These are phyloP conservation scores for Fusarium secorum DNA, from an alignment of 2,329 filamentous ascomycete genomes.

Conservation along the genomic window DNA sequence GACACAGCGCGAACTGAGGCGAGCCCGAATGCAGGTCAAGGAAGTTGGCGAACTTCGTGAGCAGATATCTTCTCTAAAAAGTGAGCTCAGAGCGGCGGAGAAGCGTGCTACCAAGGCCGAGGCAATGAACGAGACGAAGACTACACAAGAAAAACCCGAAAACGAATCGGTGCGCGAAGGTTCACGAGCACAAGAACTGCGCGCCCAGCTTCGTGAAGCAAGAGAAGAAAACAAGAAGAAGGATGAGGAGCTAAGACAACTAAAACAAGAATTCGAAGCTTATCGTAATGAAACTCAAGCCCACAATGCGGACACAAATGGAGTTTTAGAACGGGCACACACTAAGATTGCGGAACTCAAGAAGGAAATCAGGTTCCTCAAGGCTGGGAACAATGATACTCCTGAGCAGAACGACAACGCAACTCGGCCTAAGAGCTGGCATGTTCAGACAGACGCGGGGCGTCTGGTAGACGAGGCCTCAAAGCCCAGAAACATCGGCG, in stretches of 20 bases:
- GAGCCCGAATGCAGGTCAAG: conserved; percentile 61
- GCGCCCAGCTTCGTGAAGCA: conserved; percentile 53
- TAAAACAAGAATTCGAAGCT: conserved; percentile 61
- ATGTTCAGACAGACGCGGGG: conserved; percentile 35
- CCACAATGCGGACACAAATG: conserved; percentile 62
- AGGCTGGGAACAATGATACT: conserved; percentile 39
- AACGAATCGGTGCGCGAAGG: conserved; percentile 33
- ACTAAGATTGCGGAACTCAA: conserved; percentile 64
- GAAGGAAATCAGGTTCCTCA: conserved; percentile 59
- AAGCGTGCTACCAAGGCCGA: conserved; percentile 51
- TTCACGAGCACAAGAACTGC: conserved; percentile 48
- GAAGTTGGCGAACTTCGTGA: conserved; percentile 61
- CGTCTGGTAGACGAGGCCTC: conserved; percentile 14
- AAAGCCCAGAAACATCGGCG: background rate
- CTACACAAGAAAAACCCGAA: conserved; percentile 43
- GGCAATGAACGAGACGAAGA: conserved; percentile 24
- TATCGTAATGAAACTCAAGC: conserved; percentile 62
- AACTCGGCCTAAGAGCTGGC: conserved; percentile 44
- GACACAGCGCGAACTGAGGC: conserved; percentile 61
- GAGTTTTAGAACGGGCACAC: conserved; percentile 64
- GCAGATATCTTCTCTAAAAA: conserved; percentile 61
- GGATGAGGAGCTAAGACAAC: conserved; percentile 57
- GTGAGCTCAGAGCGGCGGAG: conserved; percentile 59
- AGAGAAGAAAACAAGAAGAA: conserved; percentile 56
- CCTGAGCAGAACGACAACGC: conserved; percentile 16